phyloP scores from a whole-genome alignment of 768 basidiomycete species.

The Mycena amicta region DNA sequence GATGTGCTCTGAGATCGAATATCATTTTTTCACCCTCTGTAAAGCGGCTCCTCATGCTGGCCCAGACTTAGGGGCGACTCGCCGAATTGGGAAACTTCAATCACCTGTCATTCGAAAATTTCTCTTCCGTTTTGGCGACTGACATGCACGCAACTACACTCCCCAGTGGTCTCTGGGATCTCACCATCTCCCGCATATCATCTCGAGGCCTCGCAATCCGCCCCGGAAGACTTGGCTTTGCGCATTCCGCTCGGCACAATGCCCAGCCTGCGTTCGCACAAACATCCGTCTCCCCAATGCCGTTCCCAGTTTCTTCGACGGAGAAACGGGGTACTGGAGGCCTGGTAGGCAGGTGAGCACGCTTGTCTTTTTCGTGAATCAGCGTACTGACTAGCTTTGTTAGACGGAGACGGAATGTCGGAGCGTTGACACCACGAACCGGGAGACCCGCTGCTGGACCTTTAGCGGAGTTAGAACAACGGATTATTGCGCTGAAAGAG shows the following conservation, averaged over 20 bases:
- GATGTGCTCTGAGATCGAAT: too few relatives aligned
- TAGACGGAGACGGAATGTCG: conserved; percentile 8
- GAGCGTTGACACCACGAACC: conserved; percentile 22
- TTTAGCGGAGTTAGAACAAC: conserved; percentile 34
- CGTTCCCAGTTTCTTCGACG: neutral
- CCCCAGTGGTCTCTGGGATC: conserved; percentile 22
- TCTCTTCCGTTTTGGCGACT: neutral
- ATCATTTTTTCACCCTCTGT: too few relatives aligned
- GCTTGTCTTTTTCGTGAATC: neutral
- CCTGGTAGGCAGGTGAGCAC: conserved; percentile 10
- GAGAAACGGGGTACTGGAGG: neutral
- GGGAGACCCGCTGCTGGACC: conserved; percentile 17
- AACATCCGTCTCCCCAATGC: neutral
- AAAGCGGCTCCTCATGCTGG: too few relatives aligned
- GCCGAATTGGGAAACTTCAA: neutral
- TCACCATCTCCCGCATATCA: conserved; percentile 20
- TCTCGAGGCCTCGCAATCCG: neutral
- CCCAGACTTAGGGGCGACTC: too few relatives aligned
- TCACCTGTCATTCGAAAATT: neutral
- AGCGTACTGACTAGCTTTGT: neutral
- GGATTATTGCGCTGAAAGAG: conserved; percentile 40
- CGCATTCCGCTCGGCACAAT: conserved; percentile 17
- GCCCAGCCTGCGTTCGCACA: conserved; percentile 15
- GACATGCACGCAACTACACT: neutral
- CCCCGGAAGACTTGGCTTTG: conserved; percentile 16